Percentiles rank a stretch among this genome's conserved stretches.
Evolutionary conservation across 495 filamentous ascomycete species (phyloP).

Genomic region (Oleoguttula mirabilis): DNA sequence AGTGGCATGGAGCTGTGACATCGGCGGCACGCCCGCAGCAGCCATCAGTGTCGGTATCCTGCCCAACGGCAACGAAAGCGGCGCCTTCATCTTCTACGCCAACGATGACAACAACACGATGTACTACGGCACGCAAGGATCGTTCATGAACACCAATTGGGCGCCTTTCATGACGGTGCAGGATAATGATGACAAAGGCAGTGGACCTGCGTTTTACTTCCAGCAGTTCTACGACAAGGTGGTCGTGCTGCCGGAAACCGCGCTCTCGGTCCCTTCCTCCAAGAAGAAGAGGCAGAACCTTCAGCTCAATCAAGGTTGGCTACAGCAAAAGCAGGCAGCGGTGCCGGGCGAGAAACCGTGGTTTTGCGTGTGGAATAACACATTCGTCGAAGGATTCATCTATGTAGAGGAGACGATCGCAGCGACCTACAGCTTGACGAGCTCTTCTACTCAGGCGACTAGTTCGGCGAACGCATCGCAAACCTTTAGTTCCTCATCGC

Average conservation of each 20-base stretch:
- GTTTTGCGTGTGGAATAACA: conserved; percentile 82
- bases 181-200: conserved; percentile 47
- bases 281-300: conserved; percentile 14
- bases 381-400: conserved; percentile 68
- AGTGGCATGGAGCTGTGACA: conserved; percentile 58
- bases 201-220: conserved; percentile 69
- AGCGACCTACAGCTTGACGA: conserved; percentile 1
- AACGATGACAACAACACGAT: conserved; percentile 6
- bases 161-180: conserved; percentile 46
- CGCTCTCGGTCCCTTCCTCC: conserved; percentile 10
- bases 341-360: conserved; percentile 58
- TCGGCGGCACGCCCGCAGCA: conserved; percentile 13
- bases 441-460: conserved; percentile 43
- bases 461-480: conserved; percentile 13
- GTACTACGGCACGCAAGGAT: conserved; percentile 54
- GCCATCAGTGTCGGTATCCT: conserved; percentile 25
- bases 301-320: conserved; percentile 1
- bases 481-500: not conserved
- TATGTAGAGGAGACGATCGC: conserved; percentile 40
- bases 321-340: conserved; percentile 30
- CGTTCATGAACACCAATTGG: conserved; percentile 40
- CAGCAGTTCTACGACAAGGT: conserved; percentile 63
- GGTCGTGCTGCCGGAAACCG: conserved; percentile 54
- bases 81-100: conserved; percentile 11
- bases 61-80: conserved; percentile 34